Evolutionary conservation across 768 basidiomycete genomes (phyloP).

Genomic region (Coprinopsis marcescibilis): DNA sequence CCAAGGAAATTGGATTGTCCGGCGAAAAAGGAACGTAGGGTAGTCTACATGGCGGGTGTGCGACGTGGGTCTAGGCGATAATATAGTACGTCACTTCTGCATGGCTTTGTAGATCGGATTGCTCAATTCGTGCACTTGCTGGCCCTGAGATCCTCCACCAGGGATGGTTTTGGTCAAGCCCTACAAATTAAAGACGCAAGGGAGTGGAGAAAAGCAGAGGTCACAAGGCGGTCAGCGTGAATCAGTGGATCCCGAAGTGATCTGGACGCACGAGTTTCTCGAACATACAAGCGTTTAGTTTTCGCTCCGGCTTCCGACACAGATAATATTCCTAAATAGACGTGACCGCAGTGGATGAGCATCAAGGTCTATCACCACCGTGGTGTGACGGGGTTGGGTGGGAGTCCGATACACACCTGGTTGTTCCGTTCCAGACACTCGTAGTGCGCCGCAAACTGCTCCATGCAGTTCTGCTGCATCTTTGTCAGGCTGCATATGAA

Average conservation of each 20-base stretch:
- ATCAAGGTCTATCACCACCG: background rate
- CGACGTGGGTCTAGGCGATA: background rate
- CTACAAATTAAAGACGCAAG: conserved; percentile 37
- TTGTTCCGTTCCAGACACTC: conserved; percentile 91
- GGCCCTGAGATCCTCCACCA: conserved; percentile 74
- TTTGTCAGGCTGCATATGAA: conserved; percentile 74
- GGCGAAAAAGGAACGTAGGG: background rate
- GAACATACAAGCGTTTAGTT: conserved; percentile 65
- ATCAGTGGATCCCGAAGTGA: background rate
- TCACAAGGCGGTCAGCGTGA: background rate
- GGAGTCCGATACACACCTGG: conserved; percentile 56
- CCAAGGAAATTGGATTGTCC: no score
- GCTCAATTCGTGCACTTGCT: conserved; percentile 84
- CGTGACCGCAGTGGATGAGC: background rate
- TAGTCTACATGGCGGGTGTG: background rate
- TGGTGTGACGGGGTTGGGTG: background rate
- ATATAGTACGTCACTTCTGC: conserved; percentile 58
- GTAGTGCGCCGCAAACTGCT: conserved; percentile 90
- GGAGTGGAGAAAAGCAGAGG: background rate
- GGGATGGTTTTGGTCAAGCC: conserved; percentile 90
- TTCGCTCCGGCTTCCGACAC: conserved; percentile 79
- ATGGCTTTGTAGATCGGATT: conserved; percentile 77
- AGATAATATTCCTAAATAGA: conserved; percentile 72
- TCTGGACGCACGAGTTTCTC: conserved; percentile 74
- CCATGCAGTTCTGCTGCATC: conserved; percentile 86